A percentile compares a stretch with the other conserved stretches of the same genome.
Evolutionary conservation across 495 filamentous ascomycete genomes (phyloP).

Genomic region (Xylaria curta): DNA sequence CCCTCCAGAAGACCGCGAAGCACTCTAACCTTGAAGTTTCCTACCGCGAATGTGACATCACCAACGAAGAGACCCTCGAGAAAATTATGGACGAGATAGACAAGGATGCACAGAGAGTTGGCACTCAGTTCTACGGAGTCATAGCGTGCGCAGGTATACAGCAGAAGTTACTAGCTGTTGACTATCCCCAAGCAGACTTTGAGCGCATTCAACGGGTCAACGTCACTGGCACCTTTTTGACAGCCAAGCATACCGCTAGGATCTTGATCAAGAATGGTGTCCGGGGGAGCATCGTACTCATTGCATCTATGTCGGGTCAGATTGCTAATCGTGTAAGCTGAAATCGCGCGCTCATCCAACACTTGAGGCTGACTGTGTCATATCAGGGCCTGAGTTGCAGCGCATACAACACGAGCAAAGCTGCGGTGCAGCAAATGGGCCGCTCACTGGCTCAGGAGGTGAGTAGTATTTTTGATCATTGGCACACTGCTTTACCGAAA

Average conservation of each 20-base stretch:
- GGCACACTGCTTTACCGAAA: neutral
- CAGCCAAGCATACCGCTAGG: conserved; percentile 7
- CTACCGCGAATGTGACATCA: conserved; percentile 18
- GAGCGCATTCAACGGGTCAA: conserved; percentile 23
- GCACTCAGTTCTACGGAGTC: conserved; percentile 4
- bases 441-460: conserved; percentile 32
- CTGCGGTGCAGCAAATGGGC: conserved; percentile 33
- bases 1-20: conserved; percentile 7
- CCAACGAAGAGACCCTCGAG: neutral
- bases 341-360: neutral
- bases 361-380: neutral
- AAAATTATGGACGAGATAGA: conserved; percentile 1
- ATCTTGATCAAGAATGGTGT: conserved; percentile 19
- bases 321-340: conserved; percentile 26
- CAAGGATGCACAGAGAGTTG: neutral
- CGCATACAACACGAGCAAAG: conserved; percentile 37
- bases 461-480: neutral
- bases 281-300: conserved; percentile 32
- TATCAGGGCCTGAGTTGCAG: conserved; percentile 25
- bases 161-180: conserved; percentile 15
- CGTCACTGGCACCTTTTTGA: conserved; percentile 17
- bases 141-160: conserved; percentile 20
- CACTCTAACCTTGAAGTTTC: neutral
- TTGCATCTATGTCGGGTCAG: conserved; percentile 35
- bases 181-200: conserved; percentile 20